These are phyloP conservation scores for Populus pruinosa DNA, from an alignment of 345 rosid genomes.

Conservation along the genomic window DNA sequence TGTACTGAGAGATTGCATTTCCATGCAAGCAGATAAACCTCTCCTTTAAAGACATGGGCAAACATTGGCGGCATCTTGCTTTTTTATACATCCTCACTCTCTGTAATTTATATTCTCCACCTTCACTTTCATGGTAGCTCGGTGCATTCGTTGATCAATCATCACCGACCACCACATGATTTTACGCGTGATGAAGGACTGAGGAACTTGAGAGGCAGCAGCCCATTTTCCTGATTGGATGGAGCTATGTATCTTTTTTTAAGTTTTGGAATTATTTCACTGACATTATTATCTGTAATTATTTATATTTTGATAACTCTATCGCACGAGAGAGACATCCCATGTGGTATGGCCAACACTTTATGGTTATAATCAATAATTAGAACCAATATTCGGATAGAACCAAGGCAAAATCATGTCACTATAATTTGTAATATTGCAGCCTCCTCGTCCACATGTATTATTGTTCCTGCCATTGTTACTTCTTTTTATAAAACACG, in stretches of 20 bases:
- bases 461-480: background rate
- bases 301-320: background rate
- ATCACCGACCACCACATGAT: constrained; percentile 13
- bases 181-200: background rate
- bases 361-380: constrained; percentile 5
- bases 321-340: constrained; percentile 5
- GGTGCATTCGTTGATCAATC: background rate
- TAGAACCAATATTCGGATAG: background rate
- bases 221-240: background rate
- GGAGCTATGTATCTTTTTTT: background rate
- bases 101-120: background rate
- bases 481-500: background rate
- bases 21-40: background rate
- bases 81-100: background rate
- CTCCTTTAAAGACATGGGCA: background rate
- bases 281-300: background rate
- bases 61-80: background rate
- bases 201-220: background rate
- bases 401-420: constrained; percentile 3
- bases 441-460: background rate
- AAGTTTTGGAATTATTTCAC: background rate
- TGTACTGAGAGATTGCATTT: background rate
- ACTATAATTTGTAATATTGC: background rate
- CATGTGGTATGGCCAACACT: constrained; percentile 11
- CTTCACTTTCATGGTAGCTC: background rate